Evolutionary conservation across 257 asterid species (phyloP).

Genomic region (Haberlea rhodopensis): DNA sequence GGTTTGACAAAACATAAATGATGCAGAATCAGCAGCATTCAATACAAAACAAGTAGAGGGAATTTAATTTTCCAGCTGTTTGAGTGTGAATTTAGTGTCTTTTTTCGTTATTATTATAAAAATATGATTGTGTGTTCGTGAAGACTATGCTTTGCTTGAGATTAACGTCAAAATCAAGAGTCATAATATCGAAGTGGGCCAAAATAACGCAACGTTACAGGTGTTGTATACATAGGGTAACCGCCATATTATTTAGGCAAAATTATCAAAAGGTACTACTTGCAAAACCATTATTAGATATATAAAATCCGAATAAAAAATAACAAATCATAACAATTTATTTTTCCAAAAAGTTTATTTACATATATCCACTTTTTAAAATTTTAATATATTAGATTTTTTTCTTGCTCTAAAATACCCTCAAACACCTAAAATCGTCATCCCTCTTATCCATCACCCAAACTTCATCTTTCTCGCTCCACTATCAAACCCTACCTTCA

Average conservation of each 20-base stretch:
- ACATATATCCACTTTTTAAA: no score
- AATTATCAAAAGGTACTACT: no score
- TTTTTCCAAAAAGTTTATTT: no score
- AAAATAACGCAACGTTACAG: slow-evolving; percentile 26
- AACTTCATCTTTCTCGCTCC: no score
- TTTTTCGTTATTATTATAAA: slow-evolving; percentile 8
- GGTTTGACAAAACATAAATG: slow-evolving; percentile 28
- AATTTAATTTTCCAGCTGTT: background rate
- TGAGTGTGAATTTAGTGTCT: background rate
- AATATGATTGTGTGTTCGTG: background rate
- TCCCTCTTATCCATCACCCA: no score
- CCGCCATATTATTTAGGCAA: background rate
- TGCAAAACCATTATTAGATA: no score
- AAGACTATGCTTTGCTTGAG: slow-evolving; percentile 5
- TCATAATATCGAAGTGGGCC: background rate
- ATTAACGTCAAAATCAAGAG: slow-evolving; percentile 25
- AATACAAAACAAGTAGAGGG: slow-evolving; percentile 11
- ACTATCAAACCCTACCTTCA: no score
- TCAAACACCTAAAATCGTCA: no score
- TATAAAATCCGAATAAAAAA: no score
- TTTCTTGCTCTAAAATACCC: no score
- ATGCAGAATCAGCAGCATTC: slow-evolving; percentile 22
- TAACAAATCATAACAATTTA: no score
- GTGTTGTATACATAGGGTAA: background rate
- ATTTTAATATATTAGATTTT: no score